Conservation (phyloP, 345 rosid species). For the Eucalyptus pauciflora region DNA sequence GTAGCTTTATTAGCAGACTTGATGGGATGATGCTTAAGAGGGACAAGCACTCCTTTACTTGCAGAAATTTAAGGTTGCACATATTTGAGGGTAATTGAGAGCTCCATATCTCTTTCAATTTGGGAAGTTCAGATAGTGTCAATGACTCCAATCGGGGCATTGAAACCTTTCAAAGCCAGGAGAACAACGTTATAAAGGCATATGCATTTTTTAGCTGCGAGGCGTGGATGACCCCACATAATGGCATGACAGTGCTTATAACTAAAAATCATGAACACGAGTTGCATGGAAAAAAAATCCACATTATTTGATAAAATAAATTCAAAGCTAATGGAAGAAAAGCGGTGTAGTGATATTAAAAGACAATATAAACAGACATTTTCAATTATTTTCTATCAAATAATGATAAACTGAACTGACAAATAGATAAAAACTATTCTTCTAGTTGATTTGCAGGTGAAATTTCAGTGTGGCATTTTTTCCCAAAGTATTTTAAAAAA, state of each 20-base stretch:
- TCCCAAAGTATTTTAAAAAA: background rate
- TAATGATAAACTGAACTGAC: background rate
- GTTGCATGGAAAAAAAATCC: background rate
- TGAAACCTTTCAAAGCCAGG: background rate
- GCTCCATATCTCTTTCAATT: background rate
- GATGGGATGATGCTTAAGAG: slow-evolving; percentile 1
- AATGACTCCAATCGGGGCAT: background rate
- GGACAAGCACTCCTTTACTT: background rate
- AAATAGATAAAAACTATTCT: rapidly evolving
- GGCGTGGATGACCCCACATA: background rate
- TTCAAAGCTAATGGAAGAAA: too few species aligned
- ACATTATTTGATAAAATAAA: too few species aligned
- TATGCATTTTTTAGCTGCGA: rapidly evolving
- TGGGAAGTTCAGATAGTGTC: background rate
- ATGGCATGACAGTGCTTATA: background rate
- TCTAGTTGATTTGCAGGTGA: rapidly evolving
- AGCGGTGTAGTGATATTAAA: too few species aligned
- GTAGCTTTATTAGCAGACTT: background rate
- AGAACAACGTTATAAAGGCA: rapidly evolving
- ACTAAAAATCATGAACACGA: background rate
- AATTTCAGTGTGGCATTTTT: rapidly evolving
- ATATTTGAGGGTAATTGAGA: rapidly evolving
- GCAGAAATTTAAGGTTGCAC: background rate
- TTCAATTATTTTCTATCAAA: too few species aligned
- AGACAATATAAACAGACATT: too few species aligned